These are phyloP conservation scores for Tieghemiomyces parasiticus DNA, from an alignment of 192 early-diverging fungal genomes.

Conservation along the genomic window DNA sequence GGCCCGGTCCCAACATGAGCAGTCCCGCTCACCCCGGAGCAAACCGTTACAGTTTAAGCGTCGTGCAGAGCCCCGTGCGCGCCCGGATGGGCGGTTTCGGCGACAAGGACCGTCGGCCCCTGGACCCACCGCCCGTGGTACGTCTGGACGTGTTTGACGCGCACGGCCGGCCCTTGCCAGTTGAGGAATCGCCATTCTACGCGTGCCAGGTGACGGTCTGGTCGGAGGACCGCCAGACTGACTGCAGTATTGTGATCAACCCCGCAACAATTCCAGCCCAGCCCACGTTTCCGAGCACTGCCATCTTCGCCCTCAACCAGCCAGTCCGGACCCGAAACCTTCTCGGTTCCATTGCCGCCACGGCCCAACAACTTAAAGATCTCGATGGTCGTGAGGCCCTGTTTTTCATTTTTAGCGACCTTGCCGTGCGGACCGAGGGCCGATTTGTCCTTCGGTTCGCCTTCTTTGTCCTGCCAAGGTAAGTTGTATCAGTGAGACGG, in stretches of 20 bases:
- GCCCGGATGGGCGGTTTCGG: conserved; percentile 68
- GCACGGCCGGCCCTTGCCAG: conserved; percentile 29
- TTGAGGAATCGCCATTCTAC: conserved; percentile 30
- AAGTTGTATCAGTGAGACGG: too few relatives aligned
- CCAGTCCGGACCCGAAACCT: conserved; percentile 26
- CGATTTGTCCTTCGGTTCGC: conserved; percentile 47
- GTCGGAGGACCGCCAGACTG: conserved; percentile 20
- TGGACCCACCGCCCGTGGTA: conserved; percentile 56
- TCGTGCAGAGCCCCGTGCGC: conserved; percentile 52
- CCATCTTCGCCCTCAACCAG: conserved; percentile 25
- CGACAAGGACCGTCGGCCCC: conserved; percentile 55
- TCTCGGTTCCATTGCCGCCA: conserved; percentile 46
- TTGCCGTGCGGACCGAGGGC: conserved; percentile 67
- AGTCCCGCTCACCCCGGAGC: too few relatives aligned
- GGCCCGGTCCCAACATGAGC: too few relatives aligned
- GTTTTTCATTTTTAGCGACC: conserved; percentile 67
- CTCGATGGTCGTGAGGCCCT: conserved; percentile 41
- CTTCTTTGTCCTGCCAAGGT: conserved; percentile 40
- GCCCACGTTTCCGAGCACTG: conserved; percentile 20
- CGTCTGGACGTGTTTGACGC: conserved; percentile 37
- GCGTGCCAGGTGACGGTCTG: conserved; percentile 27
- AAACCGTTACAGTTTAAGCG: too few relatives aligned
- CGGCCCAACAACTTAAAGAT: conserved; percentile 47
- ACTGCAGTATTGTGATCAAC: conserved; percentile 32
- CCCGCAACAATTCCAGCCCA: conserved; percentile 29